phyloP scores from a whole-genome alignment of 2,329 filamentous ascomycete genomes.

The Aspergillus brasiliensis region DNA sequence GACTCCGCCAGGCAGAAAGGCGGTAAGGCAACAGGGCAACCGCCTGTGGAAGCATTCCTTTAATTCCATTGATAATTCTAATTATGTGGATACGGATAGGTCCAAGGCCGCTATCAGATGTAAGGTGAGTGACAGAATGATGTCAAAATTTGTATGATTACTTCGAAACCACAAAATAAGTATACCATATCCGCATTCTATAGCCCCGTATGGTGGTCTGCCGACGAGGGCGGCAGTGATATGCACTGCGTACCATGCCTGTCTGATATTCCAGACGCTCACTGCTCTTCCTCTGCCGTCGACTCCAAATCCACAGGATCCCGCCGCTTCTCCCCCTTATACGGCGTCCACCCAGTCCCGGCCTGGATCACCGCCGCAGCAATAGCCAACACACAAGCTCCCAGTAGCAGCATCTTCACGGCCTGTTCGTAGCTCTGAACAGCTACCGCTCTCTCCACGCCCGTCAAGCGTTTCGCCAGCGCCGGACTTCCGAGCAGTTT shows the following conservation, averaged over 20 bases:
- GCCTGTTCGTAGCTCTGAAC: constrained; percentile 57
- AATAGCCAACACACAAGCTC: constrained; percentile 52
- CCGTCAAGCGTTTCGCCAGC: constrained; percentile 53
- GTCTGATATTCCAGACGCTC: not conserved
- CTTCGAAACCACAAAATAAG: no score
- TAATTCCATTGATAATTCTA: not conserved
- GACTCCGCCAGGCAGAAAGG: constrained; percentile 7
- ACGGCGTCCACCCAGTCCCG: constrained; percentile 57
- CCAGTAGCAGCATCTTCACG: constrained; percentile 56
- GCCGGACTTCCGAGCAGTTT: constrained; percentile 61
- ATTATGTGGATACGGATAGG: not conserved
- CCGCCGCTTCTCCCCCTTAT: constrained; percentile 7
- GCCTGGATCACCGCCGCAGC: constrained; percentile 58
- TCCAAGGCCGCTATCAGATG: not conserved
- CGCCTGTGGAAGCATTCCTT: no score
- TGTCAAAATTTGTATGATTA: no score
- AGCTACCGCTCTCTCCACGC: constrained; percentile 55
- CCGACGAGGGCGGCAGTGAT: no score
- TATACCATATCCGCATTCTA: no score
- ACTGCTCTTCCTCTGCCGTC: not conserved
- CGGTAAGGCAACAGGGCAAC: not conserved
- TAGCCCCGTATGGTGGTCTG: no score
- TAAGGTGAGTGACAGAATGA: no score
- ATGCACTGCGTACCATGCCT: no score
- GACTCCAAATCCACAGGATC: constrained; percentile 3